Evolutionary conservation across 345 rosid species (phyloP).

Genomic region (Rhodamnia rubescens): DNA sequence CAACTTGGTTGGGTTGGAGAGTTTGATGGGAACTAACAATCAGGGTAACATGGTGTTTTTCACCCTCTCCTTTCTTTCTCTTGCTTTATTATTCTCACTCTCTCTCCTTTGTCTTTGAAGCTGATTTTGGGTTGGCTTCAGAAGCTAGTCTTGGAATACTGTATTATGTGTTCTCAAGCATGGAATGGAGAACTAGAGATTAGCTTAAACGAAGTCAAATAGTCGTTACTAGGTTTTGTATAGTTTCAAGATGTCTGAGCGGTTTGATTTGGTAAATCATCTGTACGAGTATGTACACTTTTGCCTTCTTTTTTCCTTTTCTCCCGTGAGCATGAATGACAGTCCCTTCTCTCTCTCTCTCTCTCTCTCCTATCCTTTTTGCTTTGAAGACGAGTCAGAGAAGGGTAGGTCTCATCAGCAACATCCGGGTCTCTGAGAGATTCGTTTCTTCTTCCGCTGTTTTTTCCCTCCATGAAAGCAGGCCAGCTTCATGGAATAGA

Average conservation of each 20-base stretch:
- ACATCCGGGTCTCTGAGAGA: not conserved
- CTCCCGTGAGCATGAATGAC: not conserved
- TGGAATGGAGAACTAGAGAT: not conserved
- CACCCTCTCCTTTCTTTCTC: not conserved
- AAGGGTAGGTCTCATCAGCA: not conserved
- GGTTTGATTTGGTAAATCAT: not conserved
- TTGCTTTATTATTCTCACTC: not conserved
- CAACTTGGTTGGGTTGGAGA: not conserved
- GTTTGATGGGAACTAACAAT: not conserved
- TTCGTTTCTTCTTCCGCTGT: not conserved
- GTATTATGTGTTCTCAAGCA: not conserved
- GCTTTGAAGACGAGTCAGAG: not conserved
- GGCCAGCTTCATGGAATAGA: not conserved
- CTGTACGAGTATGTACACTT: not conserved
- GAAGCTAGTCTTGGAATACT: not conserved
- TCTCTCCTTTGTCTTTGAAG: not conserved
- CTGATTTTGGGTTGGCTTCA: not conserved
- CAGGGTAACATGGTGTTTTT: not conserved
- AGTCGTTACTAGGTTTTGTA: not conserved
- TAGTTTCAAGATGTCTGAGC: not conserved
- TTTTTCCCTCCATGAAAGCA: not conserved
- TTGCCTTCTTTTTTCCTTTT: not conserved
- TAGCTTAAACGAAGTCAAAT: not conserved
- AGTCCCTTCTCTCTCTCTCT: not conserved
- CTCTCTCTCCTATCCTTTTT: not conserved